These are phyloP conservation scores for Rhizopogon vinicolor DNA, from an alignment of 768 basidiomycete species.

Conservation along the genomic window DNA sequence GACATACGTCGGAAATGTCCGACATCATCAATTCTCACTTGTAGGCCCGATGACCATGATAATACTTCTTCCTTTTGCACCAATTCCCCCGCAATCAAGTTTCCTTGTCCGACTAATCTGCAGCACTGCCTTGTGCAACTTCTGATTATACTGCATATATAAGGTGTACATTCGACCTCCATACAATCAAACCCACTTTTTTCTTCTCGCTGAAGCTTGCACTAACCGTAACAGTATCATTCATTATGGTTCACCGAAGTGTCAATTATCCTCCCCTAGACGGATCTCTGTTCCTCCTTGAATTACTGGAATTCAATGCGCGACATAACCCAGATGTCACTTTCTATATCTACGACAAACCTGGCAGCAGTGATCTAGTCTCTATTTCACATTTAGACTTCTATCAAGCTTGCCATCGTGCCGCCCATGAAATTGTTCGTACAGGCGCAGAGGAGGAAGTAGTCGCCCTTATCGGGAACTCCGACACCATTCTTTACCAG, in stretches of 20 bases:
- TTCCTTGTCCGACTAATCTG: no score
- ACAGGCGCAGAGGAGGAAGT: conserved; percentile 25
- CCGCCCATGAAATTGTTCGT: conserved; percentile 33
- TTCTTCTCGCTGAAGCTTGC: no score
- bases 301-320: conserved; percentile 31
- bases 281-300: conserved; percentile 28
- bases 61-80: no score
- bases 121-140: no score
- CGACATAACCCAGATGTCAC: conserved; percentile 28
- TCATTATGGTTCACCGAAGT: neutral
- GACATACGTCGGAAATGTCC: no score
- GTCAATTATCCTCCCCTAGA: conserved; percentile 23
- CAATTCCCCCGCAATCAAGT: no score
- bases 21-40: no score
- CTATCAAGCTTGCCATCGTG: conserved; percentile 38
- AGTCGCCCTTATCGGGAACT: conserved; percentile 32
- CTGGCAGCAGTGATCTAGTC: conserved; percentile 11
- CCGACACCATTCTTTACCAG: conserved; percentile 40
- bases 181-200: no score
- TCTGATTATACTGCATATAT: no score
- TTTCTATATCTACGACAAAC: conserved; percentile 22
- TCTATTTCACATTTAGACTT: conserved; percentile 39
- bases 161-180: no score
- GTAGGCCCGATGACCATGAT: no score
- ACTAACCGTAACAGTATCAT: neutral